Conservation (phyloP, 2,329 filamentous ascomycete species). For the Colletotrichum sp. region DNA sequence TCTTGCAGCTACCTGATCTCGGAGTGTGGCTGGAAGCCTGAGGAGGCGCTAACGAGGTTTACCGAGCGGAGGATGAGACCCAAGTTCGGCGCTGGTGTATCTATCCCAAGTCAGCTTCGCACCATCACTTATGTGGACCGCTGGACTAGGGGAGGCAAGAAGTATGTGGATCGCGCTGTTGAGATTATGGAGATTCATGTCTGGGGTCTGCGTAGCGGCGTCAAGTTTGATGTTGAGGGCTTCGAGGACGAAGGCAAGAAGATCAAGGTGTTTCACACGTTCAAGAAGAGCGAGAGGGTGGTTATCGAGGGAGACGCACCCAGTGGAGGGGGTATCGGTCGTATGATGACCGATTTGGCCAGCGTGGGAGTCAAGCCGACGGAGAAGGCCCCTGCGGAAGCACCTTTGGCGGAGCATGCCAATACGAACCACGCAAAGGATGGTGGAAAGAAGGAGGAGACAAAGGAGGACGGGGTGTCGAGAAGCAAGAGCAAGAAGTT, state of each 20-base stretch:
- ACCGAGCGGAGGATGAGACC: constrained; percentile 89
- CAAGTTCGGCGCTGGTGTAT: constrained; percentile 86
- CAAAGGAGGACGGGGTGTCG: constrained; percentile 1
- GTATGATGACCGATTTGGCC: constrained; percentile 61
- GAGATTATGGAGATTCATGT: constrained; percentile 90
- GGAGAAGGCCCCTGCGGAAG: constrained; percentile 41
- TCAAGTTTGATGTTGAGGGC: constrained; percentile 85
- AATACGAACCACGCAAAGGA: constrained; percentile 25
- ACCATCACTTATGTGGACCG: constrained; percentile 89
- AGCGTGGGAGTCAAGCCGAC: constrained; percentile 36
- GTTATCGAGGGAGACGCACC: constrained; percentile 66
- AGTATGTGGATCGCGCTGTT: constrained; percentile 81
- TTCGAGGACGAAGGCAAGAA: constrained; percentile 88
- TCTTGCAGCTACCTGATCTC: constrained; percentile 90
- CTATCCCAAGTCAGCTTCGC: constrained; percentile 89
- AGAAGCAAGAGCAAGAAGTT: constrained; percentile 24
- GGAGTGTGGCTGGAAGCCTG: constrained; percentile 70
- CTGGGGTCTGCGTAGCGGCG: constrained; percentile 86
- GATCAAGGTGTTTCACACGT: constrained; percentile 85
- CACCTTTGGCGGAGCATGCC: constrained; percentile 33
- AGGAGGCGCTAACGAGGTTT: constrained; percentile 60
- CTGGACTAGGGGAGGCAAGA: constrained; percentile 78
- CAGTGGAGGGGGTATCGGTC: constrained; percentile 51
- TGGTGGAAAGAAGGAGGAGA: constrained; percentile 1
- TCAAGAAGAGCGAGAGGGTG: constrained; percentile 73